Evolutionary conservation across 495 filamentous ascomycete genomes (phyloP).

Genomic region (Entonaema liquescens): DNA sequence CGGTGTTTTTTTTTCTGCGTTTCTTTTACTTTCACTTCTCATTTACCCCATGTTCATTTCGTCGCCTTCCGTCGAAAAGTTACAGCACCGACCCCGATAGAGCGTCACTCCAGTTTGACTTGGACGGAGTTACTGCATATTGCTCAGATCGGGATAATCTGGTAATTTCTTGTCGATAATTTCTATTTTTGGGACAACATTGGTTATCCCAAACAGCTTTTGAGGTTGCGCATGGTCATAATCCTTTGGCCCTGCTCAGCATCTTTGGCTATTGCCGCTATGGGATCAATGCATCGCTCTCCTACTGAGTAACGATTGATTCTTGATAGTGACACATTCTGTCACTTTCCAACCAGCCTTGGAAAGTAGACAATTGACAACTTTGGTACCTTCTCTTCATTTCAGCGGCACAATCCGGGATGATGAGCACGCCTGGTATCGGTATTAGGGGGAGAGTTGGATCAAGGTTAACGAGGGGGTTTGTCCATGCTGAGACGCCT

Average conservation of each 20-base stretch:
- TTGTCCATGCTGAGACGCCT: conserved; percentile 15
- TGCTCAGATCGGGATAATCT: conserved; percentile 41
- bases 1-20: conserved; percentile 31
- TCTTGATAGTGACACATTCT: conserved; percentile 8
- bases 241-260: neutral
- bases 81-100: conserved; percentile 15
- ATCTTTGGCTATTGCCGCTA: neutral
- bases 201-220: neutral
- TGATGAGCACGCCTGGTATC: conserved; percentile 46
- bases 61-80: conserved; percentile 14
- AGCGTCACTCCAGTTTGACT: conserved; percentile 11
- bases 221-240: neutral
- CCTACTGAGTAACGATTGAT: conserved; percentile 4
- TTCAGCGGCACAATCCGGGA: conserved; percentile 32
- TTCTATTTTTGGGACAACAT: conserved; percentile 32
- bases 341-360: conserved; percentile 20
- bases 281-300: conserved; percentile 9
- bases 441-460: conserved; percentile 11
- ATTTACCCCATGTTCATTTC: conserved; percentile 16
- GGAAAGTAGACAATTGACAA: conserved; percentile 32
- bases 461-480: neutral
- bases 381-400: conserved; percentile 42
- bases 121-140: conserved; percentile 16
- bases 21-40: conserved; percentile 31
- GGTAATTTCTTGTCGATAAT: conserved; percentile 51